Base-by-base conservation (phyloP, 2,329 filamentous ascomycete genomes). In the Erysiphe neolycopersici region DNA sequence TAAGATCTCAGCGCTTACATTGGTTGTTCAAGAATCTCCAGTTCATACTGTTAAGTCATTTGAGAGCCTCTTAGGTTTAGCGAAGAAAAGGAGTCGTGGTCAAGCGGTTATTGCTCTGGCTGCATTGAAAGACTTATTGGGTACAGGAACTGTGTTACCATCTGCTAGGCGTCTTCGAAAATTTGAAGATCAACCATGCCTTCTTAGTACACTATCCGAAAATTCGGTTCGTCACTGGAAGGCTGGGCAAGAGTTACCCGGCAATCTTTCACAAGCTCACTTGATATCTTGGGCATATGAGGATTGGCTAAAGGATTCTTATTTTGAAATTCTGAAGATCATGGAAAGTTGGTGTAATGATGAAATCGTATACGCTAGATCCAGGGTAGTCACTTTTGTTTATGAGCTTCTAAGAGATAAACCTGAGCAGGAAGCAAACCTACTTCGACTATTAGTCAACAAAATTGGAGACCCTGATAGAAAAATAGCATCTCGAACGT, bases 381-480 rank as follows among this genome's bases (percentile, higher is more conserved):
- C 77, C 41, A 76, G 82, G 50, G 80, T 87, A 3, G 69, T 98
- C 38, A 89, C 84, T 50, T 92, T 93, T 53, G 78, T 95, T 33
- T 95, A 77, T 57, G 84, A 87, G 49, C 65, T 98, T 35, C 64
- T 98, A 47, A 89, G 83, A 58, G 85, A 93, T 58, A 98, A 93
- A 62, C 87, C 89, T 0, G 89, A 98, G 60, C 89, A 98, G 57
- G 89, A 98, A 60, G 79, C 87, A 44, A 98, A 98, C 58, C 64
- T 98, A 48, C 65, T 98, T 47, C 76, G 87, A 44, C 65, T 98
- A 45, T 63, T 98, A 46, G 83, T 98, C 51, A 95, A 95, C 65
- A 98, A 98, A 61, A 71, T 98, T 22, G 87, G 91, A 53, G 89
- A 98, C 57, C 81, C 79, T 38, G 83, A 92, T 50, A 84, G 84